phyloP scores from a whole-genome alignment of 352 stramenopile species.

The Globisporangium viniferum region DNA sequence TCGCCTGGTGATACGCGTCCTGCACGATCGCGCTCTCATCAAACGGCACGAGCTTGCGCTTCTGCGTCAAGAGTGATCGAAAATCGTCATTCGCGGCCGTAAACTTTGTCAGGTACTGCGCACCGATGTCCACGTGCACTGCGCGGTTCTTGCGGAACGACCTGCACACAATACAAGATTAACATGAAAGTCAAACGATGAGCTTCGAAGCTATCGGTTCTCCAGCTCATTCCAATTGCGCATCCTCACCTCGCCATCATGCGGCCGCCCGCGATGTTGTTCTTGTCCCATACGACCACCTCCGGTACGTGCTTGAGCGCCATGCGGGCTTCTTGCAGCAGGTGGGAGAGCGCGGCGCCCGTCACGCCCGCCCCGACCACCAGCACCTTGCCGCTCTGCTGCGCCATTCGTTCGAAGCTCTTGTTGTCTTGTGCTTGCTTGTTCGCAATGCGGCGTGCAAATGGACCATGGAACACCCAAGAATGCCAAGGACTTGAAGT shows the following conservation, averaged over 20 bases:
- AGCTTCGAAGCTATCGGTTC: neutral
- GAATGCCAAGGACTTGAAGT: constrained; percentile 6
- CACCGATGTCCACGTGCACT: constrained; percentile 63
- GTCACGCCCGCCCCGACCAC: constrained; percentile 67
- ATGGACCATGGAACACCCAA: constrained; percentile 1
- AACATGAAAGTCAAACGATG: neutral
- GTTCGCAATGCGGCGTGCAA: neutral
- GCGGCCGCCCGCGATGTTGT: constrained; percentile 59
- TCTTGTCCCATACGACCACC: constrained; percentile 68
- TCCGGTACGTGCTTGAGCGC: constrained; percentile 19
- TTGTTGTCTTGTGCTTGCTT: neutral
- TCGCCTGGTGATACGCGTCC: constrained; percentile 34
- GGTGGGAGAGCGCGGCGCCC: constrained; percentile 40
- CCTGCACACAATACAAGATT: constrained; percentile 8
- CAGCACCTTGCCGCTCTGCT: constrained; percentile 40
- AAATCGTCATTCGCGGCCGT: constrained; percentile 50
- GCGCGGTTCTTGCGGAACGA: constrained; percentile 56
- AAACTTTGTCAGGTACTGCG: constrained; percentile 64
- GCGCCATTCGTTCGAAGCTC: neutral
- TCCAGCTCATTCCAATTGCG: neutral
- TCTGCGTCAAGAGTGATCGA: constrained; percentile 30
- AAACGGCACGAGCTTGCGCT: constrained; percentile 37
- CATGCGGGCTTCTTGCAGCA: constrained; percentile 41
- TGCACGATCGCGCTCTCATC: constrained; percentile 46
- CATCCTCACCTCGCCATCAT: constrained; percentile 55